phyloP scores from a whole-genome alignment of 306 rosid species.

The Cicer pinnatifidum region DNA sequence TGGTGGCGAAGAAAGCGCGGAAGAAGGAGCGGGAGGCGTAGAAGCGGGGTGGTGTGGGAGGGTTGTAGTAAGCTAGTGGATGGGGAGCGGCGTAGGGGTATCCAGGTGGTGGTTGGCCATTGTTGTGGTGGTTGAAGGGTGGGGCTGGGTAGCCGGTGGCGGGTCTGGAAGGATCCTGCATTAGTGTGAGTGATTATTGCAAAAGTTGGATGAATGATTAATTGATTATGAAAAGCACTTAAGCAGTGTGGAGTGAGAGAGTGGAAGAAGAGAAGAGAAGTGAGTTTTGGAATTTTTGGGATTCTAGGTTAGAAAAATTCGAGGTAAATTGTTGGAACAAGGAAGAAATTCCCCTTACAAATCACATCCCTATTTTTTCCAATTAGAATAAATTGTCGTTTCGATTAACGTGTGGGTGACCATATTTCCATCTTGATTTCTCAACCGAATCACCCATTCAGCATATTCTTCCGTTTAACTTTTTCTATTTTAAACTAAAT shows the following conservation, averaged over 20 bases:
- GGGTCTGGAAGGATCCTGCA: conserved; percentile 66
- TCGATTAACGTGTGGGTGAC: too few species aligned
- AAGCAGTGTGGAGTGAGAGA: neutral
- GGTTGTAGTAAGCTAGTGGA: conserved; percentile 49
- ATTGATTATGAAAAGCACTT: too few species aligned
- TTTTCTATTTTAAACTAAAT: too few species aligned
- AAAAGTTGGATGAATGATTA: too few species aligned
- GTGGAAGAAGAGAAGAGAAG: neutral
- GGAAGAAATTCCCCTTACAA: too few species aligned
- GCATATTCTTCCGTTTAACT: too few species aligned
- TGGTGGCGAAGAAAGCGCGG: conserved; percentile 66
- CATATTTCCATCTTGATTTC: too few species aligned
- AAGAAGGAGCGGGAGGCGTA: conserved; percentile 48
- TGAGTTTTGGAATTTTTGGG: neutral
- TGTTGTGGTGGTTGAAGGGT: conserved; percentile 37
- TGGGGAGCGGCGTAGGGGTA: conserved; percentile 60
- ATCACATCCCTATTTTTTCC: too few species aligned
- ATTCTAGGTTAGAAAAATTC: too few species aligned
- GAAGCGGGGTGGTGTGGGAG: conserved; percentile 33
- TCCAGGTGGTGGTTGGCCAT: conserved; percentile 47
- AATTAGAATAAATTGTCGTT: too few species aligned
- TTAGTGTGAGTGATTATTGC: neutral
- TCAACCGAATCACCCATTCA: too few species aligned
- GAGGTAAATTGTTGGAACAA: too few species aligned
- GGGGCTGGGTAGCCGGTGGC: conserved; percentile 83